Evolutionary conservation across 75 land plant genomes (phyloP).

Genomic region (Sequoia sempervirens): DNA sequence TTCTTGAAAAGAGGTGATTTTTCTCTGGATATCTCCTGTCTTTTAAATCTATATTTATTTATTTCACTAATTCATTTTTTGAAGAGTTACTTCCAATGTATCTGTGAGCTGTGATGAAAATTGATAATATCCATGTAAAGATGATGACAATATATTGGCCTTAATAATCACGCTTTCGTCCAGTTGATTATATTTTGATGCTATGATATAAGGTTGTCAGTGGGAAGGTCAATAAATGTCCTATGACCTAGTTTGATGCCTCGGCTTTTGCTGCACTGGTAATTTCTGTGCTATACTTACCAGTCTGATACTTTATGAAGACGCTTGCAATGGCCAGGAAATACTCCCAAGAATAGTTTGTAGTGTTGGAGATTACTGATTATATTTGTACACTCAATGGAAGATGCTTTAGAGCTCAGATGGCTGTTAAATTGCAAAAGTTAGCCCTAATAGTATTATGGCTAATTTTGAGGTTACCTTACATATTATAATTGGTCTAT

Average conservation of each 20-base stretch:
- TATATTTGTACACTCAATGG: not conserved
- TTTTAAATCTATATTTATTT: not conserved
- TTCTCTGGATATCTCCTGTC: not conserved
- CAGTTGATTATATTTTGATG: not conserved
- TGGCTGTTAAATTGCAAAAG: not conserved
- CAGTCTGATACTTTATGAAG: not conserved
- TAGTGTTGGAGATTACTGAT: not conserved
- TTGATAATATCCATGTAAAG: not conserved
- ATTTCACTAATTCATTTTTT: not conserved
- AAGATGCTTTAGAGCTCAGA: not conserved
- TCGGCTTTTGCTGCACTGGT: not conserved
- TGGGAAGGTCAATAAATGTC: not conserved
- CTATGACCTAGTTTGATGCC: not conserved
- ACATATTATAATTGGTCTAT: not conserved
- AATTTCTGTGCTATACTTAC: not conserved
- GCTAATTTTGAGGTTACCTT: not conserved
- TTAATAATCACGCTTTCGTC: not conserved
- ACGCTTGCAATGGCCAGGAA: not conserved
- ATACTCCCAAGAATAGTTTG: not conserved
- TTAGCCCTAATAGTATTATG: not conserved
- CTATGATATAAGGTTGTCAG: not conserved
- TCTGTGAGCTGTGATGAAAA: not conserved
- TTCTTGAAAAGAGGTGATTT: slow-evolving; percentile 90
- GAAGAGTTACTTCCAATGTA: not conserved
- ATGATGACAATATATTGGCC: not conserved